A percentile compares a stretch with the other conserved stretches of the same genome.
Evolutionary conservation across 495 filamentous ascomycete genomes (phyloP).

Genomic region (Hamigera avellanea): DNA sequence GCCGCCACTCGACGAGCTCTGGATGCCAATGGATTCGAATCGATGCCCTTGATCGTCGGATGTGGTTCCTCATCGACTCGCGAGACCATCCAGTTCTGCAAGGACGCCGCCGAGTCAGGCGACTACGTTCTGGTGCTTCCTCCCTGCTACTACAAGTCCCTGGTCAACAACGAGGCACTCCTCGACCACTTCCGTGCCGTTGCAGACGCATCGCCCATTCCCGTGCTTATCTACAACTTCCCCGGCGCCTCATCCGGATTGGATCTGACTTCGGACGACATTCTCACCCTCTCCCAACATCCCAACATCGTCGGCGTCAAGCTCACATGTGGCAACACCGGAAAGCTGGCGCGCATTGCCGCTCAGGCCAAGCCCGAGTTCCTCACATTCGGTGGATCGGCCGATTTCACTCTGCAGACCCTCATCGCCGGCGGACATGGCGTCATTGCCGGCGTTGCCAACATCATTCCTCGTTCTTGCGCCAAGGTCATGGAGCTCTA

Average conservation of each 20-base stretch:
- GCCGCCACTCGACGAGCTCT: slow-evolving; percentile 63
- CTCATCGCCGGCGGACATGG: slow-evolving; percentile 76
- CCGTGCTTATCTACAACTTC: slow-evolving; percentile 90
- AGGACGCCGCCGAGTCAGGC: slow-evolving; percentile 60
- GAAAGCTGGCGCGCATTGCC: slow-evolving; percentile 74
- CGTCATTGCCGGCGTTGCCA: slow-evolving; percentile 74
- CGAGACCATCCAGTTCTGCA: slow-evolving; percentile 72
- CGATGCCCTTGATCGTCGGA: slow-evolving; percentile 73
- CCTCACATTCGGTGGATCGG: slow-evolving; percentile 76
- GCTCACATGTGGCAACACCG: slow-evolving; percentile 89
- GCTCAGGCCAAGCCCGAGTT: slow-evolving; percentile 53
- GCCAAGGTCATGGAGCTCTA: slow-evolving; percentile 64
- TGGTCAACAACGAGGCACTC: slow-evolving; percentile 46
- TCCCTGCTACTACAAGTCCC: slow-evolving; percentile 69
- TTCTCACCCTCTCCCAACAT: slow-evolving; percentile 62
- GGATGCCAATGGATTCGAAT: slow-evolving; percentile 52
- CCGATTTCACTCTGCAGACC: slow-evolving; percentile 81
- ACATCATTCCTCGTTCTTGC: slow-evolving; percentile 71
- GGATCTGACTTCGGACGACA: slow-evolving; percentile 72
- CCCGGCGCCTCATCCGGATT: slow-evolving; percentile 71
- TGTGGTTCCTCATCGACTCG: slow-evolving; percentile 76
- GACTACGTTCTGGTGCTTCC: slow-evolving; percentile 80
- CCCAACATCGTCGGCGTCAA: slow-evolving; percentile 86
- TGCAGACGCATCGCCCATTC: slow-evolving; percentile 71
- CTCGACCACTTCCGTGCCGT: slow-evolving; percentile 66